Base-by-base conservation (phyloP, 768 basidiomycete genomes). In the Leccinum aurantiacum region DNA sequence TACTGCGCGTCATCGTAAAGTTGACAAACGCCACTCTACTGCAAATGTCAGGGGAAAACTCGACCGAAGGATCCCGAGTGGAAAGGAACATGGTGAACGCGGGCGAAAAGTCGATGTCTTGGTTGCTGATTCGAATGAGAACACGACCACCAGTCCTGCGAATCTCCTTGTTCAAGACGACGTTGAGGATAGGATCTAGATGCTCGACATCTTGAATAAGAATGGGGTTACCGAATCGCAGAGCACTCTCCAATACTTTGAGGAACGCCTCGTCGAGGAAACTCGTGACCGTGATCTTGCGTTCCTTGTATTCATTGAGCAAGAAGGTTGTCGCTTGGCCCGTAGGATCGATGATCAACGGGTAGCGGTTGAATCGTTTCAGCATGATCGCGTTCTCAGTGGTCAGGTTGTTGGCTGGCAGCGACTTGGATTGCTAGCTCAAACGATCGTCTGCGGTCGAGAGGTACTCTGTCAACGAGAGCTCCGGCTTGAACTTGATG, bases 371-470 rank as follows among this genome's bases (percentile, higher is more conserved):
- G 84, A 95, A 98, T 53, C 95, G 88, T 71, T 96, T 95, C 70
- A 99, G 85, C 94, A 98, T 98, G 75, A 98, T 95, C n/a, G 97
- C 97, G 71, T 99, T 99, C 77, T 98, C 97, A 1, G 92, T 93
- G 65, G 94, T 98, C 49, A 99, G 80, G 63, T 91, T 95, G 75
- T 99, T 95, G 6, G 93, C 88, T 1, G 97, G 97, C n/a, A 98
- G 80, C 1, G 93, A 89, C 69, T 94, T 95, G 31, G 93, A 90
- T 75, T 96, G 94, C 97, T 95, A 99, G 67, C 83, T 87, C 62
- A 97, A 83, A 47, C 96, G 90, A 69, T 98, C 93, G 69, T 98
- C 97, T 1, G 95, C 95, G 3, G 96, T 95, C 6, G 97, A 98
- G 38, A 98, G 83, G 73, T 96, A 99, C 69, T 99, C 97, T 1